Conservation (phyloP, 129 eudicot genomes). For the Pseudognaphalium luteoalbum region DNA sequence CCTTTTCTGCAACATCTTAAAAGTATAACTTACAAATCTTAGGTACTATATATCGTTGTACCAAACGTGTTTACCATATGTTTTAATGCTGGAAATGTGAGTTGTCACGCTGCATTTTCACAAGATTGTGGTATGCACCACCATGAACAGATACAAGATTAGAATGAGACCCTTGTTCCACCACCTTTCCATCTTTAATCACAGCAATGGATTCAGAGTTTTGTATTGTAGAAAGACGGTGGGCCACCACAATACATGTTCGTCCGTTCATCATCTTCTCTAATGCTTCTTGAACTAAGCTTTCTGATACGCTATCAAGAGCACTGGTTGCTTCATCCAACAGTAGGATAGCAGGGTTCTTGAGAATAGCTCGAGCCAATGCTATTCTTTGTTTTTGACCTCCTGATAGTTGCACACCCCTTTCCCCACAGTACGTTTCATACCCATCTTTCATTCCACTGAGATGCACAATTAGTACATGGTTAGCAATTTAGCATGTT, state of each 20-base stretch:
- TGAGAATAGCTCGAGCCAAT: slow-evolving; percentile 68
- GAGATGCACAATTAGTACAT: not conserved
- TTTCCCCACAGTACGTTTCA: slow-evolving; percentile 69
- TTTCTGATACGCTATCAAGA: slow-evolving; percentile 63
- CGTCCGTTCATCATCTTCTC: slow-evolving; percentile 70
- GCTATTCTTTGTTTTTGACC: slow-evolving; percentile 80
- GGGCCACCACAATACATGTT: slow-evolving; percentile 76
- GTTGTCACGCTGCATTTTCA: slow-evolving; percentile 50
- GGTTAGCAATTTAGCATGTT: not conserved
- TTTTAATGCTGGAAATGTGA: slow-evolving; percentile 27
- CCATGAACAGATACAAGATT: slow-evolving; percentile 50
- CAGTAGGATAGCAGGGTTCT: slow-evolving; percentile 60
- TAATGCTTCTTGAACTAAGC: slow-evolving; percentile 70
- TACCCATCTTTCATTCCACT: slow-evolving; percentile 80
- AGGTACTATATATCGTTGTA: not conserved
- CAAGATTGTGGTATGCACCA: slow-evolving; percentile 59
- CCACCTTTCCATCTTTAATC: slow-evolving; percentile 64
- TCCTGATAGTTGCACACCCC: slow-evolving; percentile 73
- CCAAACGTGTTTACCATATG: slow-evolving; percentile 1
- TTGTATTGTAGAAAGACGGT: slow-evolving; percentile 71
- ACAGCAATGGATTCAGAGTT: slow-evolving; percentile 62
- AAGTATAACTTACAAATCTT: slow-evolving; percentile 4
- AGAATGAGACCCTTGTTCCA: slow-evolving; percentile 67
- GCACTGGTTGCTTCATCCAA: slow-evolving; percentile 80
- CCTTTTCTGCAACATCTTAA: not conserved